Base-by-base conservation (phyloP, 2,329 filamentous ascomycete species). In the Eutypella sp. region DNA sequence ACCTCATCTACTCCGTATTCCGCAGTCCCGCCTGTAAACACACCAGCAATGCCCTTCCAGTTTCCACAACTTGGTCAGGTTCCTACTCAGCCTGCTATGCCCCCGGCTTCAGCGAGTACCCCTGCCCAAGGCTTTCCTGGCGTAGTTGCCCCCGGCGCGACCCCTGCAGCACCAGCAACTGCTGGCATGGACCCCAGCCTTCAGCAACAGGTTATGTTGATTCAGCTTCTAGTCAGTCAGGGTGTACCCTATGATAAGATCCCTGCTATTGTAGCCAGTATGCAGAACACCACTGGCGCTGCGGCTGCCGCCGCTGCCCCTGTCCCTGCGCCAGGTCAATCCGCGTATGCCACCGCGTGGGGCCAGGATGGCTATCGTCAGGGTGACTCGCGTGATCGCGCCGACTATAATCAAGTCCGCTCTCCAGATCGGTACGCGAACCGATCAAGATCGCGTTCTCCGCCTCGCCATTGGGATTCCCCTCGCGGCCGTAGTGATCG, bases 161-260 rank as follows among this genome's bases (percentile, higher is more conserved):
- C 64, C 18, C 59, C 64, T 11, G 57, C 25, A 29, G 29, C 65
- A 39, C 59, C 66, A 39, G 49, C 62, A 23, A 63, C 61, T 40
- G 57, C 64, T 49, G 67, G 63, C 46, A 60, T 76, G 62, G 74
- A 78, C 53, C 68, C 69, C 50, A 81, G 77, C 51, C 71, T 86
- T 47, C 81, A 87, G 54, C 78, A 87, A 62, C 86, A 90, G 60
- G 73, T 91, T 45, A 73, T 85, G 64, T 69, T 93, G 52, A 79
- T 95, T 57, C 87, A 90, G 67, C 76, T 86, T 10, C 75, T 95
- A 45, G 78, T 84, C 47, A 82, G 85, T 27, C 85, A 89, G 64
- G 88, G 88, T 40, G 74, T 93, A 22, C 79, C 87, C 3, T 76
- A 87, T 65, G 89, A 93, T 50, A 85, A 91, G 66, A 89, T 89